Evolutionary conservation across 2,329 filamentous ascomycete genomes (phyloP), one percentile per base, ranked within the genome.

Genomic region (Metarhizium rileyi): DNA sequence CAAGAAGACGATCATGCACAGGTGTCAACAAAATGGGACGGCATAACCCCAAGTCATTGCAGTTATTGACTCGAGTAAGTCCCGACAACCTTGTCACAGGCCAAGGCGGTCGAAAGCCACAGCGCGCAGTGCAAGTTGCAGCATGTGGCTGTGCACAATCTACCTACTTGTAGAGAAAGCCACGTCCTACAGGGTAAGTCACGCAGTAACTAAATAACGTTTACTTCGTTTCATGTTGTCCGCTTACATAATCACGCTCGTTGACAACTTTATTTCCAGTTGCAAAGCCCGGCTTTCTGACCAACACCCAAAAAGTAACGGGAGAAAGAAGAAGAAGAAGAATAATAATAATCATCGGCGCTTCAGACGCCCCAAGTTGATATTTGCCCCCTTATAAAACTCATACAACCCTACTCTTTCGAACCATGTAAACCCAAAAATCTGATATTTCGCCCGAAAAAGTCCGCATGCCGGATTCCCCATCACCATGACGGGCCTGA

Each of bases 401-500:
- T 12, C n/a, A 38, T 18, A 22, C 5, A 18, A 3, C 6, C n/a
- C 5, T 38, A 18, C n/a, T n/a, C n/a, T 38, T 38, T 38, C n/a
- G 16, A 20, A 38, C 16, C 35, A 38, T 38, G 35, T 38, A 38
- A 38, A n/a, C n/a, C n/a, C 35, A n/a, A 38, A 38, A 18, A 16
- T 20, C n/a, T 18, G 35, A 22, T 12, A 38, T n/a, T 18, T 16
- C 10, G 5, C n/a, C 35, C 8, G 22, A 10, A 5, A 42, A 42
- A 25, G 16, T 20, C 38, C 38, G 10, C 20, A 14, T 23, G 7
- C 20, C 22, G 4, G 38, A 14, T 18, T 33, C 28, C 18, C 26
- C n/a, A 9, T 9, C 40, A 51, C 47, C 47, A 73, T 73, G 70
- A 67, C 69, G 48, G 70, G 68, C 65, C 54, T 70, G 61, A 62